Percentiles rank a stretch among this genome's conserved stretches.
These are phyloP conservation scores for Calonectria honghensis DNA, from an alignment of 2,329 filamentous ascomycete genomes.

Conservation along the genomic window DNA sequence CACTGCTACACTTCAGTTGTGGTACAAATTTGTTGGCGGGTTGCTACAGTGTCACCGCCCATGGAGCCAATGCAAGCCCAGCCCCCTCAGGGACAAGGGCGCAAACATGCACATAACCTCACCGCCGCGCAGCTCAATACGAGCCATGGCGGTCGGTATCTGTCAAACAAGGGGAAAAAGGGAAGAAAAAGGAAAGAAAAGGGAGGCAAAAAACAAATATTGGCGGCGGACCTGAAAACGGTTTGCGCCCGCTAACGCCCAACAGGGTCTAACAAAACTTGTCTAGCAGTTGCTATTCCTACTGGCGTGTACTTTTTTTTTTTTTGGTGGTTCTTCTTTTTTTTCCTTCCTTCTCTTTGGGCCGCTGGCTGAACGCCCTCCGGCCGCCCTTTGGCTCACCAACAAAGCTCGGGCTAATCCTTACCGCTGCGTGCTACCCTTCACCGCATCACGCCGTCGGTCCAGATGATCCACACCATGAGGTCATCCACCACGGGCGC, in stretches of 20 bases:
- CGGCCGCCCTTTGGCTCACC: neutral
- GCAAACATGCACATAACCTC: neutral
- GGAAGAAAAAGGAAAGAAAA: neutral
- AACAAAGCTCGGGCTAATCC: slow-evolving; percentile 4
- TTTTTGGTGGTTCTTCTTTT: too few relatives aligned
- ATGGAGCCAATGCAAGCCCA: slow-evolving; percentile 11
- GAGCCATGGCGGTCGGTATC: neutral
- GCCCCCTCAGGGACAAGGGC: neutral
- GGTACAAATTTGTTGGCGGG: neutral
- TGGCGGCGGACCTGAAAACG: slow-evolving; percentile 7
- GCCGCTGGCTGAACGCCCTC: too few relatives aligned
- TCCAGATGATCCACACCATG: slow-evolving; percentile 53
- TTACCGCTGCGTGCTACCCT: slow-evolving; percentile 11
- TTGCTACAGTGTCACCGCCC: slow-evolving; percentile 13
- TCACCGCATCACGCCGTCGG: slow-evolving; percentile 44
- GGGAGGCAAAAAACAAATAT: neutral
- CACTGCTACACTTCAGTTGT: neutral
- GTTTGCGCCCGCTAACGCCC: slow-evolving; percentile 28
- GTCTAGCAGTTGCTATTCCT: neutral
- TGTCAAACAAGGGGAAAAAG: neutral
- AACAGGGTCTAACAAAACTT: slow-evolving; percentile 21
- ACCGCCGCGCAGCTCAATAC: neutral
- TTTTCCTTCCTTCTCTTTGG: neutral
- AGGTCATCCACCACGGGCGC: slow-evolving; percentile 46
- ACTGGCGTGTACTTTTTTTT: neutral